These are phyloP conservation scores for Haematococcus lacustris DNA, from an alignment of 139 green algal species.

Conservation along the genomic window DNA sequence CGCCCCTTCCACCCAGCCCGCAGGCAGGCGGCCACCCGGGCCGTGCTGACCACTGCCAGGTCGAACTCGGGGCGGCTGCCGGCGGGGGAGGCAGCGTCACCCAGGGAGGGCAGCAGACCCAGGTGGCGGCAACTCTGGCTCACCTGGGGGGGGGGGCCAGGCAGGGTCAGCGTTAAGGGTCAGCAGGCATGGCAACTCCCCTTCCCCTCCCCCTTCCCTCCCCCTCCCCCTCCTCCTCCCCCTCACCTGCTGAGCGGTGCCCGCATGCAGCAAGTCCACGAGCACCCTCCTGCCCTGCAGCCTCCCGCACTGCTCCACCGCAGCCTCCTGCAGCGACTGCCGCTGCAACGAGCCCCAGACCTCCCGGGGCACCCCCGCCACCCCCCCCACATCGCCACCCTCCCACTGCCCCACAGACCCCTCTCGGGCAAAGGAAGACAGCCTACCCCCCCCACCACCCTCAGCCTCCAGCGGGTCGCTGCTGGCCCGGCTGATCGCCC, in stretches of 20 bases:
- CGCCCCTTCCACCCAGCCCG: constrained; percentile 42
- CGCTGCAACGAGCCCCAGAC: too few species aligned
- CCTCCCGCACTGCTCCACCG: too few species aligned
- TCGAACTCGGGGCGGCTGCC: constrained; percentile 4
- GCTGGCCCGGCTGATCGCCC: too few species aligned
- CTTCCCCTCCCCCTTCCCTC: too few species aligned
- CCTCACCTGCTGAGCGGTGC: background rate
- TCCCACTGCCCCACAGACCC: too few species aligned
- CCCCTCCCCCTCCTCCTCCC: background rate
- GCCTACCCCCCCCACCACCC: too few species aligned
- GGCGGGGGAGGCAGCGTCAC: background rate
- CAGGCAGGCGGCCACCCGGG: constrained; percentile 22
- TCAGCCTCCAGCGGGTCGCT: too few species aligned
- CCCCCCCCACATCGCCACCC: too few species aligned
- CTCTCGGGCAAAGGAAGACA: too few species aligned
- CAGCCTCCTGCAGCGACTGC: too few species aligned
- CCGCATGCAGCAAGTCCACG: constrained; percentile 19
- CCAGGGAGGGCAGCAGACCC: background rate
- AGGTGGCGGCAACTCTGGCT: constrained; percentile 2
- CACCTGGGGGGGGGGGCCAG: constrained; percentile 5
- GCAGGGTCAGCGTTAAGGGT: background rate
- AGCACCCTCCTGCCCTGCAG: constrained; percentile 19
- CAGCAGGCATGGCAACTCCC: too few species aligned
- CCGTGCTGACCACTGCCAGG: constrained; percentile 34
- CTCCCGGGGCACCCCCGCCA: too few species aligned